Evolutionary conservation across 345 rosid species (phyloP).

Genomic region (Bruguiera sexangula): DNA sequence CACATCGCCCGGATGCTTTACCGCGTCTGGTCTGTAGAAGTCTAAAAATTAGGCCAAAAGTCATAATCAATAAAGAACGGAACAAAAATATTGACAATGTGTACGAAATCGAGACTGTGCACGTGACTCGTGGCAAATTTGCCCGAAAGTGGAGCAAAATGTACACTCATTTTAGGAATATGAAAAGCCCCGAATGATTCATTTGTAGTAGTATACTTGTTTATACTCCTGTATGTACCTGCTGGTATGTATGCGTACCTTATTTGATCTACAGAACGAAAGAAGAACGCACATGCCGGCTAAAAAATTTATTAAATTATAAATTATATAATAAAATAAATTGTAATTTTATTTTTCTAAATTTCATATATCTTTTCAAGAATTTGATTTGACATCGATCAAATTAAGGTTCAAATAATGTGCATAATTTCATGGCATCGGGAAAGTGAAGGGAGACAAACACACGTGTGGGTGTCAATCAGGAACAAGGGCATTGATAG

Average conservation of each 20-base stretch:
- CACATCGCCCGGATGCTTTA: constrained; percentile 16
- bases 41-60: not conserved
- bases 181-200: no score
- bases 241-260: no score
- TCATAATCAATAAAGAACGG: not conserved
- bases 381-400: not conserved
- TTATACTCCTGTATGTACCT: no score
- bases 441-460: constrained; percentile 14
- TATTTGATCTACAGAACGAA: not conserved
- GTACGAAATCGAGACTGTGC: not conserved
- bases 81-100: not conserved
- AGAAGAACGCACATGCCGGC: no score
- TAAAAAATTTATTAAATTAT: no score
- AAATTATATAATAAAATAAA: no score
- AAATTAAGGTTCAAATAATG: constrained; percentile 18
- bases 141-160: no score
- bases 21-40: constrained; percentile 9
- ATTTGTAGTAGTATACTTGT: no score
- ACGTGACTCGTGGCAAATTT: no score
- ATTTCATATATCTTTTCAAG: no score
- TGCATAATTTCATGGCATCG: constrained; percentile 10
- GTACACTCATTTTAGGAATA: no score
- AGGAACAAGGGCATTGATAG: constrained; percentile 1
- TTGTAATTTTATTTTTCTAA: no score
- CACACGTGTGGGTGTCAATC: constrained; percentile 28